phyloP scores from a whole-genome alignment of 306 rosid genomes.

The Ochetophila trinervis region DNA sequence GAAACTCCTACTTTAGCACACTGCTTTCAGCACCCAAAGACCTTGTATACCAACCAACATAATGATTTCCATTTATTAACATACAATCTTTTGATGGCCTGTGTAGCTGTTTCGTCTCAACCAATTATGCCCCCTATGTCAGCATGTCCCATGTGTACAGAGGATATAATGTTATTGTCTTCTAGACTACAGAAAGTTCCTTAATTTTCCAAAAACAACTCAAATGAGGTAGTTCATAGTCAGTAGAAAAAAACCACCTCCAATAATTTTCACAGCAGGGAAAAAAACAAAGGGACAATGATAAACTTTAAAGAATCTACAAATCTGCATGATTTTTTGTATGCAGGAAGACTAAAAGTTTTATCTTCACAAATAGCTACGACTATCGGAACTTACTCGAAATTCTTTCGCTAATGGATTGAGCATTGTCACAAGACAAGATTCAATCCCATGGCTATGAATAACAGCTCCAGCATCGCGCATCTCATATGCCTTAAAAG shows the following conservation, averaged over 20 bases:
- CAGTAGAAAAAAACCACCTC: background rate
- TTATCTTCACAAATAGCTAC: background rate
- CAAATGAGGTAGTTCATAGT: background rate
- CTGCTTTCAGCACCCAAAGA: too few relatives aligned
- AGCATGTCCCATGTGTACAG: too few relatives aligned
- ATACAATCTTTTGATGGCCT: too few relatives aligned
- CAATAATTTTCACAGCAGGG: background rate
- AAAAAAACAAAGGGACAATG: background rate
- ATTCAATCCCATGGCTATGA: constrained; percentile 89
- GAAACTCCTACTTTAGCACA: too few relatives aligned
- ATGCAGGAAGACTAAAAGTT: background rate
- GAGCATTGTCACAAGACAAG: constrained; percentile 88
- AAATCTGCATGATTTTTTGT: background rate
- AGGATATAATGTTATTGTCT: too few relatives aligned
- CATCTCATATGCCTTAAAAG: constrained; percentile 73
- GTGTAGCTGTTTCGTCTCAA: too few relatives aligned
- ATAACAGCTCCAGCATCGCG: constrained; percentile 84
- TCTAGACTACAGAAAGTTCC: background rate
- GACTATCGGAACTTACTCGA: constrained; percentile 57
- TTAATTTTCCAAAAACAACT: background rate
- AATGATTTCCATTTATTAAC: too few relatives aligned
- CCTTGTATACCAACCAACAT: too few relatives aligned
- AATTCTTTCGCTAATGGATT: constrained; percentile 83
- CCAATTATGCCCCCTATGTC: too few relatives aligned
- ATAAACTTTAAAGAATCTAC: background rate